phyloP scores from a whole-genome alignment of 352 stramenopile genomes.

The Albugo laibachii region DNA sequence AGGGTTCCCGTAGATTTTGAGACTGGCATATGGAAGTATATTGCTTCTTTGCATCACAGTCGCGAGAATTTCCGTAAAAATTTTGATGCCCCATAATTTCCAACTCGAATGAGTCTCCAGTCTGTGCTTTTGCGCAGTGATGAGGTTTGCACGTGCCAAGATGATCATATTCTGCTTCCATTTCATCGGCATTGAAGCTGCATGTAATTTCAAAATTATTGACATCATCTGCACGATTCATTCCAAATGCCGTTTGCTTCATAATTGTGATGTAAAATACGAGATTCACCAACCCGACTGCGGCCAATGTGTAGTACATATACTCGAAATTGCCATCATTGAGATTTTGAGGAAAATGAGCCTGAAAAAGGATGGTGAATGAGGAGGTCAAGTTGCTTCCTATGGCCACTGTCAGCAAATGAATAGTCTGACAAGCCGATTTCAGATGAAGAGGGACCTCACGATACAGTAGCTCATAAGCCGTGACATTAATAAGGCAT shows the following conservation, averaged over 20 bases:
- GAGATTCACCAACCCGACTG: constrained; percentile 51
- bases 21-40: no score
- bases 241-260: constrained; percentile 77
- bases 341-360: constrained; percentile 47
- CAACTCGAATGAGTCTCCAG: no score
- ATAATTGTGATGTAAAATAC: constrained; percentile 55
- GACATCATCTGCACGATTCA: constrained; percentile 43
- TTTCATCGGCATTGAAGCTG: no score
- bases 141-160: no score
- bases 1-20: no score
- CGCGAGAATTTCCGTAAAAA: no score
- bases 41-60: no score
- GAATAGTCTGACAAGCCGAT: constrained; percentile 74
- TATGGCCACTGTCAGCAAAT: constrained; percentile 78
- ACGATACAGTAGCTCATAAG: constrained; percentile 78
- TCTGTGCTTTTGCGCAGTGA: no score
- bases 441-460: constrained; percentile 76
- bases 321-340: constrained; percentile 77
- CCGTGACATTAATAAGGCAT: constrained; percentile 77
- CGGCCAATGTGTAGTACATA: constrained; percentile 76
- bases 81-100: no score
- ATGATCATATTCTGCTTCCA: no score
- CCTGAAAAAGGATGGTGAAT: constrained; percentile 70
- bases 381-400: constrained; percentile 75
- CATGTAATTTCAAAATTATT: no score